Conservation (phyloP, 2,329 filamentous ascomycete genomes). For the Beauveria varroae region DNA sequence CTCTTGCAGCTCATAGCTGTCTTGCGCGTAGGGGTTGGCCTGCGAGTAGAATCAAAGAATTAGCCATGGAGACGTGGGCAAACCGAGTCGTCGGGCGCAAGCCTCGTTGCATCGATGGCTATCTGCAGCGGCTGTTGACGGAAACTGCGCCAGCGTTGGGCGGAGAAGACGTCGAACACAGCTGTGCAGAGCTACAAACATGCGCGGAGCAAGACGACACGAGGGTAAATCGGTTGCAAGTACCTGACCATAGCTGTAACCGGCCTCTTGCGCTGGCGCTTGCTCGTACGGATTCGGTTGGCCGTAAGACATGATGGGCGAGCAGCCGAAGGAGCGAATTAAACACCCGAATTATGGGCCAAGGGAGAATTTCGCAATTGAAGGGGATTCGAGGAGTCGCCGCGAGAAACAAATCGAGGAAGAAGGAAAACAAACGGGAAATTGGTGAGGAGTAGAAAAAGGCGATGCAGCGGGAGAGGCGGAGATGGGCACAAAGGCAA, state of each 20-base stretch:
- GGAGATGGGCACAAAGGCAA: conserved; percentile 4
- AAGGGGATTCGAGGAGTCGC: background rate
- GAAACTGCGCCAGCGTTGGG: background rate
- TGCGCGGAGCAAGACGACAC: background rate
- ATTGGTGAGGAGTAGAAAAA: background rate
- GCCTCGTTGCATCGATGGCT: background rate
- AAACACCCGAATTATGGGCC: background rate
- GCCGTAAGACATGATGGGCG: conserved; percentile 48
- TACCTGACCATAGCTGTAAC: conserved; percentile 39
- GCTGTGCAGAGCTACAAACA: background rate
- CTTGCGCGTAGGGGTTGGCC: conserved; percentile 24
- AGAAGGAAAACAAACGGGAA: background rate
- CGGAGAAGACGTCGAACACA: background rate
- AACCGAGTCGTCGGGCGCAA: background rate
- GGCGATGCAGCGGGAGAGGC: conserved; percentile 3
- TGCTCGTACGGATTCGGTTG: conserved; percentile 59
- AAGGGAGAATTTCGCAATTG: background rate
- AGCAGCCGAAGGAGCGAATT: background rate
- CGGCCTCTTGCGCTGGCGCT: conserved; percentile 39
- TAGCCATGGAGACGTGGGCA: background rate
- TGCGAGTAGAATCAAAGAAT: conserved; percentile 7
- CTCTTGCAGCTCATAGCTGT: conserved; percentile 44
- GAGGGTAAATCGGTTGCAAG: background rate
- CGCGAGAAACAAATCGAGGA: background rate
- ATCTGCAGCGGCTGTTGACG: background rate